Evolutionary conservation across 2,329 filamentous ascomycete genomes (phyloP), one percentile per base, ranked within the genome.

Genomic region (Mycogone perniciosa): DNA sequence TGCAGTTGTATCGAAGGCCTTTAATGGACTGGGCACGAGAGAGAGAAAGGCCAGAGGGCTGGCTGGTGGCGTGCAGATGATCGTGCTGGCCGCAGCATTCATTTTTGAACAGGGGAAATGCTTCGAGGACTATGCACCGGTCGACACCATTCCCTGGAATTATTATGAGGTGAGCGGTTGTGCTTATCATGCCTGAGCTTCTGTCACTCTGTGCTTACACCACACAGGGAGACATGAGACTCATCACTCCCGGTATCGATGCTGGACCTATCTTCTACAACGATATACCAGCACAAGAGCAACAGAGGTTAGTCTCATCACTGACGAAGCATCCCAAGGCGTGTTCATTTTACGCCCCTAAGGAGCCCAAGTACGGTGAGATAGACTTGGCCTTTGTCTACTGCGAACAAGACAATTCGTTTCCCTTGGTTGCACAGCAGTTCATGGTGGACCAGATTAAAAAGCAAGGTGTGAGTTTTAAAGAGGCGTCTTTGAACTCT

Each of bases 251-350:
- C 30, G 27, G 30, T n/a, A 7, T 33, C n/a, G 42, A 44, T 31
- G 26, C 29, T 11, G 42, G 42, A 6, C 8, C 26, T n/a, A 26
- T 37, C 4, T 35, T 31, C 10, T 40, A 48, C 31, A 11, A n/a
- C 11, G 46, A 48, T 27, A 11, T 48, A 6, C 37, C 46, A 4
- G 20, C 40, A 35, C 29, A 48, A 31, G 38, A 43, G 37, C 46
- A 49, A n/a, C 38, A 27, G 39, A 49, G n/a, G 46, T 44, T 35
- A 29, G 27, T 42, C 26, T 43, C 46, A n/a, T 26, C 13, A 10
- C 48, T 50, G 7, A 38, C 34, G n/a, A 44, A 50, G 31, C 48
- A 50, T 27, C 46, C 38, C 13, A 49, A 43, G 38, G 34, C 37
- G 26, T 50, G 47, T 30, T 37, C 40, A 4, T 44, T 50, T 20